Conservation (phyloP, 1,284 basidiomycete species). For the Melanopsichium pennsylvanicum region DNA sequence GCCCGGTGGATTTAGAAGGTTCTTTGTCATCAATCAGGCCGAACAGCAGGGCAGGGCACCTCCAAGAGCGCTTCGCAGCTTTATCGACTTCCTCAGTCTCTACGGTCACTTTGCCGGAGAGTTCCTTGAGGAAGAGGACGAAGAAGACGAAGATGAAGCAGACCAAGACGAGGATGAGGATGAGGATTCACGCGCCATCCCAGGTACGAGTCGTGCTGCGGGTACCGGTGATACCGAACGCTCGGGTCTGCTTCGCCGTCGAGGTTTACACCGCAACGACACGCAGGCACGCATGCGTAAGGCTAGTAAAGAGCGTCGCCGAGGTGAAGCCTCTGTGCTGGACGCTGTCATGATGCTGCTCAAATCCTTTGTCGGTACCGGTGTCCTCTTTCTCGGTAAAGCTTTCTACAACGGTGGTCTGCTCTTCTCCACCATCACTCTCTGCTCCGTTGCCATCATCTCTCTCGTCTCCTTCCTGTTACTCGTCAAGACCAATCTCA, state of each 20-base stretch:
- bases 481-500: slow-evolving; percentile 85
- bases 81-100: slow-evolving; percentile 63
- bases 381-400: slow-evolving; percentile 93
- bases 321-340: slow-evolving; percentile 58
- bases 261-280: slow-evolving; percentile 31
- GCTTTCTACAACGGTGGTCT: slow-evolving; percentile 97
- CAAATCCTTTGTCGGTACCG: slow-evolving; percentile 96
- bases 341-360: slow-evolving; percentile 66
- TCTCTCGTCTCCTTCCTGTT: slow-evolving; percentile 94
- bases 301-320: slow-evolving; percentile 47
- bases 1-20: slow-evolving; percentile 63
- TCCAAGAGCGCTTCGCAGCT: slow-evolving; percentile 60
- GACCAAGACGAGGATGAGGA: slow-evolving; percentile 44
- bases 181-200: slow-evolving; percentile 32
- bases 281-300: slow-evolving; percentile 49
- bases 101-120: slow-evolving; percentile 65
- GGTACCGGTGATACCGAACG: slow-evolving; percentile 50
- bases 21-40: slow-evolving; percentile 58
- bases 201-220: slow-evolving; percentile 37
- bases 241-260: slow-evolving; percentile 46
- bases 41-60: slow-evolving; percentile 57
- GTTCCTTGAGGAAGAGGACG: slow-evolving; percentile 58
- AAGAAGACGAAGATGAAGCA: slow-evolving; percentile 51
- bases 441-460: slow-evolving; percentile 83
- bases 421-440: slow-evolving; percentile 82